Base-by-base conservation (phyloP, 2,329 filamentous ascomycete species). In the Sporothrix euskadiensis region DNA sequence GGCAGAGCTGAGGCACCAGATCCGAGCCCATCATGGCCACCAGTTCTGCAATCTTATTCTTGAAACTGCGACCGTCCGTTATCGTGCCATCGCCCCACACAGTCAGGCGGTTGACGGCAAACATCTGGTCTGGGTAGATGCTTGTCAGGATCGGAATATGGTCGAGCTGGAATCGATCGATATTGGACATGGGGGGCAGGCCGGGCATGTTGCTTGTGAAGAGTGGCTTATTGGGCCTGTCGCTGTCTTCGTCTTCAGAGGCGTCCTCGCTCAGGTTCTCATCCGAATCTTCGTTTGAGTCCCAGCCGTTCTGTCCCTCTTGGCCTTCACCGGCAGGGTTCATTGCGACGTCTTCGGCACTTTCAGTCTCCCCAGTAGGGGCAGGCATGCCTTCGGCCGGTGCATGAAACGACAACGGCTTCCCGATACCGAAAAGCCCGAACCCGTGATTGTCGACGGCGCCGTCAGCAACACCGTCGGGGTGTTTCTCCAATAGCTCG, bases 181-280 rank as follows among this genome's bases (percentile, higher is more conserved):
- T 83, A 56, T 90, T 83, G 0, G 85, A 81, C 2, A 87, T 78
- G 0, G 87, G 84, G 59, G 88, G 84, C 54, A 93, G 85, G 0
- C 92, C 92, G 0, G 92, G 92, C 84, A 94, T 90, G 65, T 86
- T 84, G 66, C 90, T 85, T 0, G 83, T 79, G 74, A 93, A 89
- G 0, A 94, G 82, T 30, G 81, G 83, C 19, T 71, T 77, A 22
- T 80, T 68, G 7, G 61, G 39, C 12, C 39, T 22, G 39, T 47
- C 39, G 6, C 39, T 7, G 2, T 73, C 74, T 22, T 41, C 52
- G 26, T 19, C 35, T 35, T 71, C 52, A 12, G 39, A 71, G n/a
- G 75, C 68, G 26, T 73, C 69, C 73, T 14, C 65, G 57, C 39
- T 10, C 4, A 14, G 19, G 9, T 44, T 44, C 14, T 49, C 44